Evolutionary conservation across 257 asterid species (phyloP), one percentile per base, ranked within the genome.

Genomic region (Solanum gandarillasii): DNA sequence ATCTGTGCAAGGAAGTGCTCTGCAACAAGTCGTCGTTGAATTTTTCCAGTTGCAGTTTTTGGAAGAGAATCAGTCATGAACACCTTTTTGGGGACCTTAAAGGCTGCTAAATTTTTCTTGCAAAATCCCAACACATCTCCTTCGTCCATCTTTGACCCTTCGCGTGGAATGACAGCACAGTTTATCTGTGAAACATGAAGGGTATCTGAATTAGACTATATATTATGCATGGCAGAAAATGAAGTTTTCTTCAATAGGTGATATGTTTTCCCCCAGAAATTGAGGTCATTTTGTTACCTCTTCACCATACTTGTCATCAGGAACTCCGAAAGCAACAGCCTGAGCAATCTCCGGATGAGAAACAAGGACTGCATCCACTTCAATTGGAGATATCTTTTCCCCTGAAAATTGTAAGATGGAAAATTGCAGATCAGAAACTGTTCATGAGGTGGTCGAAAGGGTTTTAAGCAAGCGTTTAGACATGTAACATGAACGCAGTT

Each of bases 301-400:
- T 92, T 97, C 99, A 20, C 99, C 98, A 88, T 96, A 97, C 90
- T 97, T 97, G 67, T 96, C 99, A 91, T 97, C 99, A 1, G 99
- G 98, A 79, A 95, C 96, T 74, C 98, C 98, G 72, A 97, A 97
- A 55, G 99, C 96, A 82, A 97, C 99, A 71, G 94, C 99, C 89
- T 95, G 95, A 76, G 98, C 93, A 88, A 97, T 74, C 70, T 94
- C 95, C 5, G 98, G 96, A 91, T 96, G 99, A 41, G 99, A 94
- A 88, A 94, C 87, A 36, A 97, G 96, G 71, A 95, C 96, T 0
- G 98, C 91, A 60, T 97, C 99, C 73, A 95, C 98, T 93, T 96
- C 99, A 86, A 96, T 97, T 6, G 99, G 99, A 38, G 99, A 97
- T 85, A 97, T 95, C 90, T 96, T 96, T 85, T 94, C 99, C 70